These are phyloP conservation scores for Chamaecyparis obtusa DNA, from an alignment of 75 land plant species.

Conservation along the genomic window DNA sequence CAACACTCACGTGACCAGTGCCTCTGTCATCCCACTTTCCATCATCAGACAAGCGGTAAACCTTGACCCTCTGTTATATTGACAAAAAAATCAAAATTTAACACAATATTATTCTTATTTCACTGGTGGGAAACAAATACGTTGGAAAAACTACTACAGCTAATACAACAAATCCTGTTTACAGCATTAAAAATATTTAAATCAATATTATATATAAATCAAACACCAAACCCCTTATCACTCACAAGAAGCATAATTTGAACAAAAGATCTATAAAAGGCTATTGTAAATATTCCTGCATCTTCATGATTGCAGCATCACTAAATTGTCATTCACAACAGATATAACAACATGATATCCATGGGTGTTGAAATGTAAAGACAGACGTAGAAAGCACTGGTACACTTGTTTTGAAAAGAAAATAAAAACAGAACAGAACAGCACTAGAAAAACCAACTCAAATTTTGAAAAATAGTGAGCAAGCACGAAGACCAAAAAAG, in stretches of 20 bases:
- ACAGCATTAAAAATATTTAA: not conserved
- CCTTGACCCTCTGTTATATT: constrained; percentile 80
- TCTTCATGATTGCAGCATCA: not conserved
- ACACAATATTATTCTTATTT: not conserved
- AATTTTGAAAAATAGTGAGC: not conserved
- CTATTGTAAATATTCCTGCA: not conserved
- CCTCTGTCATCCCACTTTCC: constrained; percentile 99
- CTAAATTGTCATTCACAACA: not conserved
- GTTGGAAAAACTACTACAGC: not conserved
- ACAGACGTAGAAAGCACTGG: not conserved
- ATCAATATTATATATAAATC: not conserved
- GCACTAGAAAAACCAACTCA: too few relatives aligned
- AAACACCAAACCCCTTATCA: not conserved
- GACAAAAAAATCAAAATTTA: not conserved
- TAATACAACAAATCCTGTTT: not conserved
- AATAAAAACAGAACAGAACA: too few relatives aligned
- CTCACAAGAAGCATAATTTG: not conserved
- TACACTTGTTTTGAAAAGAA: not conserved
- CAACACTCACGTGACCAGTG: constrained; percentile 91
- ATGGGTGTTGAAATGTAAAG: not conserved
- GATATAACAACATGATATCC: not conserved
- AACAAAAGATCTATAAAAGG: not conserved
- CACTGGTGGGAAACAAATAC: not conserved
- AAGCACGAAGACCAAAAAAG: too few relatives aligned
- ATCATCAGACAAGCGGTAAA: constrained; percentile 83